Evolutionary conservation across 441 rosid species (phyloP), one percentile per base, ranked within the genome.

Genomic region (Omphalea diandra): DNA sequence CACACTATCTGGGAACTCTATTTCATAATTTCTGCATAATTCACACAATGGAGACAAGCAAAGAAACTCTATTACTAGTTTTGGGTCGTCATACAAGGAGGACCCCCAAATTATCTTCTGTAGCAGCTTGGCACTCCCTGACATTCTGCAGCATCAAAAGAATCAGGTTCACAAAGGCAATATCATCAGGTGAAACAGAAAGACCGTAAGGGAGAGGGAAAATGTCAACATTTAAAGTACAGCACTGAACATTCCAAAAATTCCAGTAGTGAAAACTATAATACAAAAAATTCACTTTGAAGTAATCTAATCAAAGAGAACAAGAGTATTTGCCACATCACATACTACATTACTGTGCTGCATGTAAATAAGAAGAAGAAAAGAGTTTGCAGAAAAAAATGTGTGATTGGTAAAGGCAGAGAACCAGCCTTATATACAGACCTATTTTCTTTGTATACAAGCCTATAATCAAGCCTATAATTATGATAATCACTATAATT

Each of bases 61-160:
- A 27, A 56, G 18, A 20, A 64, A 11, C 3, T 27, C 26, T n/a
- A n/a, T 14, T 27, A 2, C 36, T 31, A 24, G 29, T 26, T 52
- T 8, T 3, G 22, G 20, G 8, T 54, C 12, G 41, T 43, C n/a
- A 63, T 85, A 94, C 98, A 97, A 94, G 76, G 50, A 94, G 87
- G 70, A 90, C 80, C 70, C 97, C 98, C 86, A 94, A 85, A 81
- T 94, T 91, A 73, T 83, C 85, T 71, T 94, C 97, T 29, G 74
- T 81, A 75, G 78, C 73, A 79, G 86, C 75, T 61, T 77, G 89
- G 50, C 77, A 61, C 71, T 81, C 89, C 18, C 69, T 79, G 31
- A 82, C 76, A 79, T 66, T 86, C 97, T 94, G 93, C 67, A 76
- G 68, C 73, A 82, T 32, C 22, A 59, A 68, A 73, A n/a, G n/a